Conservation (phyloP, 139 green algal genomes). For the Spirogloea muscicola region DNA sequence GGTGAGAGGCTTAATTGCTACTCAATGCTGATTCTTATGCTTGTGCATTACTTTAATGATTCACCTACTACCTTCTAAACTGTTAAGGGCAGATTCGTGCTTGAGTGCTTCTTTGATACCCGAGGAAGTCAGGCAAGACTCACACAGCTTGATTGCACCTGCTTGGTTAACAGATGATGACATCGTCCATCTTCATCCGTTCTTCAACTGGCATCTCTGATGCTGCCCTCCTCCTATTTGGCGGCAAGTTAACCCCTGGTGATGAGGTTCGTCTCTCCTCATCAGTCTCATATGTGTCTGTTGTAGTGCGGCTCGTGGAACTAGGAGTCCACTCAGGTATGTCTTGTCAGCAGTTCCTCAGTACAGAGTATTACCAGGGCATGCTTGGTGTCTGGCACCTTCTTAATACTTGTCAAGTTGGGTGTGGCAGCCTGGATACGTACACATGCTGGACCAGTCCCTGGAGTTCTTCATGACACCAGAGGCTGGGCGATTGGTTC, state of each 20-base stretch:
- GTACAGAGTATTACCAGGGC: not conserved
- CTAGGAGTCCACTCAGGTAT: too few species aligned
- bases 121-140: not conserved
- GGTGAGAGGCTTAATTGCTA: too few species aligned
- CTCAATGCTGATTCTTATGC: too few species aligned
- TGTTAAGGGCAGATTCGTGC: not conserved
- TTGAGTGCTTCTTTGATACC: not conserved
- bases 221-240: conserved; percentile 15
- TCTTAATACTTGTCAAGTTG: not conserved
- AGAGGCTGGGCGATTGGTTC: not conserved
- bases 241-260: not conserved
- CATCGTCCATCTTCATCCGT: conserved; percentile 10
- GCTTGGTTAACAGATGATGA: conserved; percentile 23
- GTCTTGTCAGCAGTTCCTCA: not conserved
- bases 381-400: not conserved
- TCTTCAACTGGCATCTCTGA: conserved; percentile 17
- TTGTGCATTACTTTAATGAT: too few species aligned
- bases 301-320: too few species aligned
- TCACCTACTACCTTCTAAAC: not conserved
- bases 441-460: conserved; percentile 1
- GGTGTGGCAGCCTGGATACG: conserved; percentile 1
- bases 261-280: not conserved
- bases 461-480: conserved; percentile 32
- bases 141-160: not conserved
- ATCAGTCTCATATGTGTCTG: not conserved